Evolutionary conservation across 495 filamentous ascomycete species (phyloP).

Genomic region (Chlorociboria aeruginascens): DNA sequence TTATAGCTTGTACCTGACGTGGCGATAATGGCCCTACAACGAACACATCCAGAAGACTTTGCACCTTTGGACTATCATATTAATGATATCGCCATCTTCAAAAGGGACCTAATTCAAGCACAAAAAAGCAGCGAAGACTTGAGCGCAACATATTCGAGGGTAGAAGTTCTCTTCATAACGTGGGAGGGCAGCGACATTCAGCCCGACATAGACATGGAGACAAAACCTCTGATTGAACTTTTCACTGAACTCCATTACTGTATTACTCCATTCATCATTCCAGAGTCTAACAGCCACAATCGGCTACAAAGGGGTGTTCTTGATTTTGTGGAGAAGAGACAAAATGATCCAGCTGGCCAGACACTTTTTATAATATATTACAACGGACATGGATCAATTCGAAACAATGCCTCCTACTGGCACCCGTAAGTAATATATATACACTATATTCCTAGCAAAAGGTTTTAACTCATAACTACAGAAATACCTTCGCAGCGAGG

Average conservation of each 20-base stretch:
- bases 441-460: neutral
- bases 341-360: neutral
- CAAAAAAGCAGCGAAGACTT: neutral
- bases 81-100: neutral
- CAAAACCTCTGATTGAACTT: neutral
- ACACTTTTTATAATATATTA: neutral
- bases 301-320: neutral
- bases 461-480: neutral
- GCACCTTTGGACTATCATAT: neutral
- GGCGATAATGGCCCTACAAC: neutral
- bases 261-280: neutral
- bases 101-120: neutral
- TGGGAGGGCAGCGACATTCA: neutral
- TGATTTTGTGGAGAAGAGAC: neutral
- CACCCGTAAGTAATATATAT: neutral
- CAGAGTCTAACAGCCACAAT: neutral
- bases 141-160: neutral
- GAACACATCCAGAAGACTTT: neutral
- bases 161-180: neutral
- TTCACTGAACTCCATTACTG: neutral
- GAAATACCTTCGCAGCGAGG: neutral
- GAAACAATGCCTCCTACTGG: neutral
- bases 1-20: no score
- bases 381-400: neutral
- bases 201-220: neutral